A percentile compares a stretch with the other conserved stretches of the same genome.
Evolutionary conservation across 352 stramenopile species (phyloP).

Genomic region (Albugo laibachii): DNA sequence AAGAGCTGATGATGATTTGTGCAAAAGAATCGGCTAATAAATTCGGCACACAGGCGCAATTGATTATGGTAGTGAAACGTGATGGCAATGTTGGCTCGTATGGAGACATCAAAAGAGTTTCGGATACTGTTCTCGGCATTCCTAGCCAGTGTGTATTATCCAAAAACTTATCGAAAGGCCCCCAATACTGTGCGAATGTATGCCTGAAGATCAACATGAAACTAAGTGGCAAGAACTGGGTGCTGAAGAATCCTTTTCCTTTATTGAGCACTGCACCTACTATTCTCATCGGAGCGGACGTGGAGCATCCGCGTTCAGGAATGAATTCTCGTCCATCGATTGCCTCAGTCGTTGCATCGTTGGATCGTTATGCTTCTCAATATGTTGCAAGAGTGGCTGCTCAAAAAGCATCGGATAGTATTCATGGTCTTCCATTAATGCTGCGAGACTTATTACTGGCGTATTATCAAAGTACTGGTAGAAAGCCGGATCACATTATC

Average conservation of each 20-base stretch:
- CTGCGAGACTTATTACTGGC: slow-evolving; percentile 49
- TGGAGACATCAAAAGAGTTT: slow-evolving; percentile 19
- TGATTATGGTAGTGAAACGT: slow-evolving; percentile 19
- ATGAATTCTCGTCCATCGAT: slow-evolving; percentile 46
- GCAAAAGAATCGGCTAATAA: slow-evolving; percentile 21
- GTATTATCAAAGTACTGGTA: slow-evolving; percentile 46
- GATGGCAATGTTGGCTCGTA: slow-evolving; percentile 9
- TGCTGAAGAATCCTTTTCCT: slow-evolving; percentile 13
- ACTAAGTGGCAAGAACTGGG: slow-evolving; percentile 17
- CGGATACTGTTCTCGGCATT: slow-evolving; percentile 19
- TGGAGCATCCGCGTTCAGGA: slow-evolving; percentile 24
- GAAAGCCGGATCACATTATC: slow-evolving; percentile 59
- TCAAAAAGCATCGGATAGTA: slow-evolving; percentile 27
- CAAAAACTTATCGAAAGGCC: slow-evolving; percentile 14
- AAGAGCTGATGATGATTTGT: slow-evolving; percentile 24
- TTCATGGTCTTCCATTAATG: slow-evolving; percentile 34
- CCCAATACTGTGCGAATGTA: slow-evolving; percentile 21
- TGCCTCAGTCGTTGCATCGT: slow-evolving; percentile 53
- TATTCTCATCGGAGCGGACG: slow-evolving; percentile 32
- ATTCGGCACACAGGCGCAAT: slow-evolving; percentile 13
- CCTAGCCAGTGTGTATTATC: slow-evolving; percentile 22
- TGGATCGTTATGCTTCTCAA: slow-evolving; percentile 38
- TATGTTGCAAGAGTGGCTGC: slow-evolving; percentile 39
- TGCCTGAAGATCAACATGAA: slow-evolving; percentile 26
- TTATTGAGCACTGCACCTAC: slow-evolving; percentile 12